These are phyloP conservation scores for Chytriomyces sp. DNA, from an alignment of 192 early-diverging fungal genomes.

Conservation along the genomic window DNA sequence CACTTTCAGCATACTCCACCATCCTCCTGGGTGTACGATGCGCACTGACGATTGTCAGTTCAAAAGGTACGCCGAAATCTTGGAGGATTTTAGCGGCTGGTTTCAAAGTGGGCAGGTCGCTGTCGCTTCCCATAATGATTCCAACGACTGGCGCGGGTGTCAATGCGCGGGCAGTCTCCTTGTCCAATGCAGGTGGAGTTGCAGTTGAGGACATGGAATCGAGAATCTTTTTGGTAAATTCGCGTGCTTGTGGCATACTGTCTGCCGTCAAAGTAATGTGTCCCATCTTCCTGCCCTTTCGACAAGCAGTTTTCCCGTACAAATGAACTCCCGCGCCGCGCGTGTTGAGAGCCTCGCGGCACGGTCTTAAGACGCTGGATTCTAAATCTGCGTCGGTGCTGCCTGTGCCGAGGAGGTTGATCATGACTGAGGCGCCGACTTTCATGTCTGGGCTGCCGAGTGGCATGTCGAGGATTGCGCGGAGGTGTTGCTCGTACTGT, in stretches of 20 bases:
- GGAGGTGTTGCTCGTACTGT: slow-evolving; percentile 94
- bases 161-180: slow-evolving; percentile 17
- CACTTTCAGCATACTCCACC: slow-evolving; percentile 88
- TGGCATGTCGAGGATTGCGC: slow-evolving; percentile 88
- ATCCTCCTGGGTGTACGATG: slow-evolving; percentile 94
- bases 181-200: slow-evolving; percentile 8
- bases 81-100: slow-evolving; percentile 87
- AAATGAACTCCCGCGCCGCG: slow-evolving; percentile 90
- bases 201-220: slow-evolving; percentile 7
- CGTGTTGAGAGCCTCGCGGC: slow-evolving; percentile 71
- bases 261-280: slow-evolving; percentile 94
- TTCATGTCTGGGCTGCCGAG: slow-evolving; percentile 86
- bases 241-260: slow-evolving; percentile 77
- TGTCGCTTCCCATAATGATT: slow-evolving; percentile 99
- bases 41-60: slow-evolving; percentile 96
- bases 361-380: slow-evolving; percentile 64
- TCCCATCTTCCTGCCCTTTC: slow-evolving; percentile 94
- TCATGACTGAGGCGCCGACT: slow-evolving; percentile 90
- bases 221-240: slow-evolving; percentile 66
- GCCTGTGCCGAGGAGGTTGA: slow-evolving; percentile 89
- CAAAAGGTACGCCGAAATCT: slow-evolving; percentile 91
- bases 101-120: slow-evolving; percentile 93
- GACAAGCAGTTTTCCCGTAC: slow-evolving; percentile 92
- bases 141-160: slow-evolving; percentile 74
- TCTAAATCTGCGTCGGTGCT: slow-evolving; percentile 55